Percentiles rank a stretch among this genome's conserved stretches.
phyloP scores from a whole-genome alignment of 768 basidiomycete genomes.

The Xerocomus potaroensis region DNA sequence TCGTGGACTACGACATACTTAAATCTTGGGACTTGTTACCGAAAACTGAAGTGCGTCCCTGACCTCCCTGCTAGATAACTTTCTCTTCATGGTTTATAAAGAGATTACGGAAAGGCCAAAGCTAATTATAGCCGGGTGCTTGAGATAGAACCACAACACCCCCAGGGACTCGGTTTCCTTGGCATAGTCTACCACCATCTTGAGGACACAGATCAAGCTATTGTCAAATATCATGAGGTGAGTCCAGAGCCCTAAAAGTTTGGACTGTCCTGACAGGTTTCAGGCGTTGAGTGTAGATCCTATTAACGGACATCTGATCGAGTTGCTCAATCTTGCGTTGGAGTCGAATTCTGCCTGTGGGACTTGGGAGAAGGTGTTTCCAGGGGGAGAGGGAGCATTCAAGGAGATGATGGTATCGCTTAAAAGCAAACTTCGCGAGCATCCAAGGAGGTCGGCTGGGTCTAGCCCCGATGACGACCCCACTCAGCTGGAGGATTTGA shows the following conservation, averaged over 20 bases:
- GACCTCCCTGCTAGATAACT: background rate
- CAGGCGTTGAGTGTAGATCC: slow-evolving; percentile 80
- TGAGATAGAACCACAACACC: slow-evolving; percentile 80
- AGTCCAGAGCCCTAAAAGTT: slow-evolving; percentile 18
- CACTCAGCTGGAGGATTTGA: slow-evolving; percentile 24
- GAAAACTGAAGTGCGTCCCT: slow-evolving; percentile 66
- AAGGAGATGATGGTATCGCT: slow-evolving; percentile 30
- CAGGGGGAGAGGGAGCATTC: slow-evolving; percentile 33
- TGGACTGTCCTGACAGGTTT: background rate
- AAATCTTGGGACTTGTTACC: slow-evolving; percentile 87
- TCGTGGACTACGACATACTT: slow-evolving; percentile 89
- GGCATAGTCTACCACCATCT: slow-evolving; percentile 85
- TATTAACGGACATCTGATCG: slow-evolving; percentile 75
- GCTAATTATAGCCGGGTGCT: slow-evolving; percentile 74
- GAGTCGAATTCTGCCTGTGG: slow-evolving; percentile 42
- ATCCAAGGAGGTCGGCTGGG: slow-evolving; percentile 17
- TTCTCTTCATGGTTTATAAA: slow-evolving; percentile 20
- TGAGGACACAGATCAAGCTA: slow-evolving; percentile 71
- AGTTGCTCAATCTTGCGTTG: slow-evolving; percentile 76
- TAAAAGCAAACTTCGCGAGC: slow-evolving; percentile 28
- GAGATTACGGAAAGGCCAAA: slow-evolving; percentile 62
- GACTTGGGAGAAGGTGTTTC: slow-evolving; percentile 32
- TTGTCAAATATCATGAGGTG: slow-evolving; percentile 91
- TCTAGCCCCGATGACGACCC: slow-evolving; percentile 14
- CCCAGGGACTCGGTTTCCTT: slow-evolving; percentile 78